These are phyloP conservation scores for Amanita phalloides DNA, from an alignment of 768 basidiomycete species.

Conservation along the genomic window DNA sequence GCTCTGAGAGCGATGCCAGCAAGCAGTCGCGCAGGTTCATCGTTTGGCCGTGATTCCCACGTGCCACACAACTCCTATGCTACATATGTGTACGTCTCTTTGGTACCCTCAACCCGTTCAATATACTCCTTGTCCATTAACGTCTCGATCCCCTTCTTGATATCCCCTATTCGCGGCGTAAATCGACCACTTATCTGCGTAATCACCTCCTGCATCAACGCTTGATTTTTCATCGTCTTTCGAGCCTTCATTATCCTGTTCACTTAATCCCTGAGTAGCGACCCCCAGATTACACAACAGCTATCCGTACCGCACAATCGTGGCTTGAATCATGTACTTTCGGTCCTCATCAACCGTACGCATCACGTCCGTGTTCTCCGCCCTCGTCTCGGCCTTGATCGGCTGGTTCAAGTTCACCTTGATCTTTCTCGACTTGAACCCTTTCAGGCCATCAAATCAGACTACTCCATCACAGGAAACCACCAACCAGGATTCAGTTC, in stretches of 20 bases:
- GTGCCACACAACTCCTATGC: constrained; percentile 30
- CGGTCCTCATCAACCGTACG: constrained; percentile 96
- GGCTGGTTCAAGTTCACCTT: constrained; percentile 86
- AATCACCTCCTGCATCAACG: constrained; percentile 82
- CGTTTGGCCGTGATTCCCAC: constrained; percentile 9
- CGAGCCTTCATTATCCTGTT: constrained; percentile 91
- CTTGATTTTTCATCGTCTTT: constrained; percentile 92
- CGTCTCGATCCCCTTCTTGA: constrained; percentile 96
- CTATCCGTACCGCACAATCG: constrained; percentile 61
- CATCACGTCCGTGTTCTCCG: constrained; percentile 79
- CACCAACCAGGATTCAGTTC: constrained; percentile 75
- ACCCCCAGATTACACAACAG: background rate
- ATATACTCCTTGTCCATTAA: constrained; percentile 97
- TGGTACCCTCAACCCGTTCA: constrained; percentile 81
- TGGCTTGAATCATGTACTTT: constrained; percentile 92
- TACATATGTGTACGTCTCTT: constrained; percentile 78
- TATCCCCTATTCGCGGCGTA: constrained; percentile 88
- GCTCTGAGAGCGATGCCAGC: constrained; percentile 37
- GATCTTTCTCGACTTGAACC: constrained; percentile 90
- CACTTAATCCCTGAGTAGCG: constrained; percentile 4
- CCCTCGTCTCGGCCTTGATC: constrained; percentile 90
- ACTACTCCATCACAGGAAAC: constrained; percentile 21
- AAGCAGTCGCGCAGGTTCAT: constrained; percentile 50
- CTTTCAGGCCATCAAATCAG: constrained; percentile 26
- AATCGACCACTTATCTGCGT: constrained; percentile 82